These are phyloP conservation scores for Chenopodium quinoa DNA, from an alignment of 148 eudicot genomes.

Conservation along the genomic window DNA sequence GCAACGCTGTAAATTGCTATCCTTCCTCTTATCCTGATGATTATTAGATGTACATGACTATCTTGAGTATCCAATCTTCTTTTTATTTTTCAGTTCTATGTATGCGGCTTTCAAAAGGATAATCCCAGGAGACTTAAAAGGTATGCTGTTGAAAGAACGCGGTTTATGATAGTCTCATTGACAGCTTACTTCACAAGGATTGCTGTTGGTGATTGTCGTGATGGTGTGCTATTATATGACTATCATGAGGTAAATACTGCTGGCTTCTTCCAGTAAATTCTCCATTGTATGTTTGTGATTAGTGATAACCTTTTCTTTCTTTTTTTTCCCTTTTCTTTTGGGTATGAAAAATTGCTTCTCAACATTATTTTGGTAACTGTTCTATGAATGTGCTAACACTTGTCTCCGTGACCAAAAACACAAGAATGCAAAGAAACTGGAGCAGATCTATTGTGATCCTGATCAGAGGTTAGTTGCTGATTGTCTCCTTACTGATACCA, in stretches of 20 bases:
- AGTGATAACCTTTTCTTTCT: no score
- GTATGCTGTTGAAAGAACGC: constrained; percentile 70
- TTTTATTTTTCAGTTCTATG: constrained; percentile 62
- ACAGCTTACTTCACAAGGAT: constrained; percentile 77
- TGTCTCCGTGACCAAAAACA: constrained; percentile 1
- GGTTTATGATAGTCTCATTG: constrained; percentile 75
- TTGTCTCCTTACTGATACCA: constrained; percentile 71
- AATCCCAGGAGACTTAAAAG: constrained; percentile 65
- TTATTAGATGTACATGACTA: constrained; percentile 12
- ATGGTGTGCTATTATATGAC: constrained; percentile 80
- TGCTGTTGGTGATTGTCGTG: constrained; percentile 97
- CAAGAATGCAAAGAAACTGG: constrained; percentile 78
- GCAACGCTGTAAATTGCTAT: constrained; percentile 64
- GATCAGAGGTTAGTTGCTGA: constrained; percentile 89
- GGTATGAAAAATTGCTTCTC: neutral
- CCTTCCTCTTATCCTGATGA: neutral
- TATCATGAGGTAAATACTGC: constrained; percentile 69
- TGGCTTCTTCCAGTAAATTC: neutral
- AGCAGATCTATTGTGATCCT: constrained; percentile 86
- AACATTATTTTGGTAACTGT: constrained; percentile 2
- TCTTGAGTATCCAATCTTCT: constrained; percentile 15
- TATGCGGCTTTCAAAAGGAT: constrained; percentile 79
- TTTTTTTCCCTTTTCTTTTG: no score
- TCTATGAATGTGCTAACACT: constrained; percentile 12
- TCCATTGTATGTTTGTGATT: neutral